Evolutionary conservation across 306 rosid species (phyloP), one percentile per base, ranked within the genome.

Genomic region (Malus sieversii): DNA sequence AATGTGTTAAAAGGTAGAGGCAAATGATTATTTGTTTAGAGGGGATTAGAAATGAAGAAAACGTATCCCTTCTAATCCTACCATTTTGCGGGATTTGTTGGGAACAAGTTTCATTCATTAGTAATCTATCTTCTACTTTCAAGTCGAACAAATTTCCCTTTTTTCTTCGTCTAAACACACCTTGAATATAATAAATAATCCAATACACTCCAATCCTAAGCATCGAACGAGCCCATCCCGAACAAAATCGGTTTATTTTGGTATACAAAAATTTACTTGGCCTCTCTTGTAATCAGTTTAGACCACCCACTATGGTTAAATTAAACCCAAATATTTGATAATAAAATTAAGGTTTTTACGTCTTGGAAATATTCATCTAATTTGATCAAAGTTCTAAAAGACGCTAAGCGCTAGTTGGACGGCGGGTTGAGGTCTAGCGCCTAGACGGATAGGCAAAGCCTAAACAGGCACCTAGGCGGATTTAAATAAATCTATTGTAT

Each of bases 401-500:
- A 27, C 29, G 29, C 29, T 27, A 27, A 0, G 29, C 1, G 29
- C 3, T 27, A 27, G 0, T 27, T 27, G 29, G 29, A 27, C 29
- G 0, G 29, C 29, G 0, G 3, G 29, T 27, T 27, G 29, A 2
- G 29, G 3, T 27, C 2, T 27, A 27, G 3, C 0, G 3, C 29
- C 29, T 27, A 27, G 2, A 27, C 29, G 25, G 25, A 0, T 23
- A 23, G 25, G 25, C 25, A 0, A 0, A 23, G 25, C 25, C 25
- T 23, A 23, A 23, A 23, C 25, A 23, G 25, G 25, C 25, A 2
- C 29, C 29, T 27, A 27, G 3, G 0, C 2, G 29, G 29, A 27
- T 27, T 27, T 27, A 27, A 27, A 0, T 27, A 27, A 27, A 27
- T 27, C 29, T 27, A 27, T 27, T 27, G 29, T 27, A 27, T 27